A percentile compares a stretch with the other conserved stretches of the same genome.
Evolutionary conservation across 2,329 filamentous ascomycete genomes (phyloP).

Genomic region (Aspergillus viridinutans): DNA sequence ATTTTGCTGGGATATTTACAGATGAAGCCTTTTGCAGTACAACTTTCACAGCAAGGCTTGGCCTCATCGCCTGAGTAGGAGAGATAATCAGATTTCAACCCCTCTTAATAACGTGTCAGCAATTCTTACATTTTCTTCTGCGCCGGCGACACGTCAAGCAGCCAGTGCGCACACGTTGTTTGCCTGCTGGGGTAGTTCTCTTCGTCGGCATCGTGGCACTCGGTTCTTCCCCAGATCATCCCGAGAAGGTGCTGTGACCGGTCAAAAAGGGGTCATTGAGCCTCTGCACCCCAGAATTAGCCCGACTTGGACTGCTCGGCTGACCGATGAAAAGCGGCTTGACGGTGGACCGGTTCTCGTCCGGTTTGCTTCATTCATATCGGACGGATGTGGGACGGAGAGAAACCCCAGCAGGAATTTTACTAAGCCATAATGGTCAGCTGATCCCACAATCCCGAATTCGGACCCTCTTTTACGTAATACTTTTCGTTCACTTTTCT

Average conservation of each 20-base stretch:
- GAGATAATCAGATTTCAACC: not conserved
- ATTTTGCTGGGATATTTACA: conserved; percentile 22
- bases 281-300: conserved; percentile 1
- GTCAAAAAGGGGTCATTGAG: conserved; percentile 3
- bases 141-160: conserved; percentile 23
- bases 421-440: too few species aligned
- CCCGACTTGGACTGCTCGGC: not conserved
- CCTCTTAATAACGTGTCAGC: too few species aligned
- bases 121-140: conserved; percentile 20
- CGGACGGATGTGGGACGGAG: too few species aligned
- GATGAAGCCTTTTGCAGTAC: conserved; percentile 19
- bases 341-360: not conserved
- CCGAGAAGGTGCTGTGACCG: not conserved
- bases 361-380: not conserved
- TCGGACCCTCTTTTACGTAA: too few species aligned
- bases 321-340: not conserved
- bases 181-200: conserved; percentile 19
- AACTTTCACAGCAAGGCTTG: conserved; percentile 22
- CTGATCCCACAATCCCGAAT: too few species aligned
- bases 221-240: not conserved
- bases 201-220: conserved; percentile 1
- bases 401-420: too few species aligned
- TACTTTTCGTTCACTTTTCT: too few species aligned
- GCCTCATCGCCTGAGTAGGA: conserved; percentile 19
- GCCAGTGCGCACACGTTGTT: conserved; percentile 24